Conservation (phyloP, 73 alveolate genomes). For the Uronychia setigera region DNA sequence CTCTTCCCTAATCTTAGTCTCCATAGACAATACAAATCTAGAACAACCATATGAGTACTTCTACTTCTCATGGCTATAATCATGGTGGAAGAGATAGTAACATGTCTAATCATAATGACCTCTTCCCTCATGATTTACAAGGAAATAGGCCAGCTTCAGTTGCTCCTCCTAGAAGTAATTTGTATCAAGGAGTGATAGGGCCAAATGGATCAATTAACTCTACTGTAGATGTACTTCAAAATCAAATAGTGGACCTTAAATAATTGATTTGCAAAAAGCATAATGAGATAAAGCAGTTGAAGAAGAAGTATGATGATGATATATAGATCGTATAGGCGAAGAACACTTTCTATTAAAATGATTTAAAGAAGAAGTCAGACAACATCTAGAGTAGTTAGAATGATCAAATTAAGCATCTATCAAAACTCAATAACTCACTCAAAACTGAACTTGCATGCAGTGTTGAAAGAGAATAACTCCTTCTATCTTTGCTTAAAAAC, state of each 20-base stretch:
- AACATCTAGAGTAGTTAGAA: neutral
- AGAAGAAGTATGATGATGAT: neutral
- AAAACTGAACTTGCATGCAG: neutral
- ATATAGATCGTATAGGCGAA: neutral
- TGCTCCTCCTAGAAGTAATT: neutral
- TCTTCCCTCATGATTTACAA: no score
- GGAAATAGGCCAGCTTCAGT: slow-evolving; percentile 1
- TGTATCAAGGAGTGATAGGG: neutral
- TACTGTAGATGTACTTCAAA: neutral
- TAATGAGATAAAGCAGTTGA: neutral
- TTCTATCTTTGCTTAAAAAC: neutral
- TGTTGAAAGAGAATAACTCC: neutral
- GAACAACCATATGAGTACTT: no score
- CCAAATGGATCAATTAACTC: neutral
- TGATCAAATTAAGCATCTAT: neutral
- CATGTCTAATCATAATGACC: no score
- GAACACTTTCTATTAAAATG: neutral
- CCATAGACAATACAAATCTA: no score
- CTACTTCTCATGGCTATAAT: no score
- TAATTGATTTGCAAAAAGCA: neutral
- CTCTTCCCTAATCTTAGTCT: no score
- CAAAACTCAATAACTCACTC: neutral
- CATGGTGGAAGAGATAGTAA: no score
- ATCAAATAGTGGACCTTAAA: neutral
- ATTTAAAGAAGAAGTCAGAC: neutral